Evolutionary conservation across 2,329 filamentous ascomycete species (phyloP).

Genomic region (Colletotrichum liaoningense): DNA sequence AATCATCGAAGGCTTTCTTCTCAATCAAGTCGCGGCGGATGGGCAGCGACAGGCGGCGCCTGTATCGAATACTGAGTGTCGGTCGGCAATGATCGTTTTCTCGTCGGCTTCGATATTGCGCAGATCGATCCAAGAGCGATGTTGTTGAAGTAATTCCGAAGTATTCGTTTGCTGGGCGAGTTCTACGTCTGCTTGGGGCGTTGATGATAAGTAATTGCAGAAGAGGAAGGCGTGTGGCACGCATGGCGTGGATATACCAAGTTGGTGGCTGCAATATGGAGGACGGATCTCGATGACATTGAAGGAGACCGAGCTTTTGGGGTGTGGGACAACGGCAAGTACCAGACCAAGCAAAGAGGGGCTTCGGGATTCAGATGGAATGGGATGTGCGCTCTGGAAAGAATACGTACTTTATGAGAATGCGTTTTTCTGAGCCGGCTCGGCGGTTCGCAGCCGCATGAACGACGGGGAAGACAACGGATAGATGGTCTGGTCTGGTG

Average conservation of each 20-base stretch:
- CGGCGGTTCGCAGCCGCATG: conserved; percentile 25
- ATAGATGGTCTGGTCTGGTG: neutral
- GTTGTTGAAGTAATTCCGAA: neutral
- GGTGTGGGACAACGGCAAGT: conserved; percentile 37
- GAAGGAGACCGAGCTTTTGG: conserved; percentile 35
- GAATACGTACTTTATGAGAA: conserved; percentile 30
- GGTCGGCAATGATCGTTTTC: neutral
- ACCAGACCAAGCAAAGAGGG: conserved; percentile 34
- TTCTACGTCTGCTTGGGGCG: neutral
- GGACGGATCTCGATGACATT: conserved; percentile 38
- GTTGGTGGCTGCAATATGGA: conserved; percentile 26
- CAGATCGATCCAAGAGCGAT: neutral
- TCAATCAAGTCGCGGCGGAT: neutral
- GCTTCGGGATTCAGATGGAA: conserved; percentile 34
- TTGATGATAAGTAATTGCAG: conserved; percentile 16
- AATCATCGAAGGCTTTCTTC: neutral
- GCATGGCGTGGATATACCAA: conserved; percentile 36
- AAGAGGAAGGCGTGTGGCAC: conserved; percentile 23
- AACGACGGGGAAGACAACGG: conserved; percentile 18
- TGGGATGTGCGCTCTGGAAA: conserved; percentile 29
- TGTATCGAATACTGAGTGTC: neutral
- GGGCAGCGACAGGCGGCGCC: neutral
- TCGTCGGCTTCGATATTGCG: neutral
- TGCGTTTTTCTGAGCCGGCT: conserved; percentile 25
- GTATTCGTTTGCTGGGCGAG: neutral